These are phyloP conservation scores for Harringtonia lauricola DNA, from an alignment of 2,329 filamentous ascomycete genomes.

Conservation along the genomic window DNA sequence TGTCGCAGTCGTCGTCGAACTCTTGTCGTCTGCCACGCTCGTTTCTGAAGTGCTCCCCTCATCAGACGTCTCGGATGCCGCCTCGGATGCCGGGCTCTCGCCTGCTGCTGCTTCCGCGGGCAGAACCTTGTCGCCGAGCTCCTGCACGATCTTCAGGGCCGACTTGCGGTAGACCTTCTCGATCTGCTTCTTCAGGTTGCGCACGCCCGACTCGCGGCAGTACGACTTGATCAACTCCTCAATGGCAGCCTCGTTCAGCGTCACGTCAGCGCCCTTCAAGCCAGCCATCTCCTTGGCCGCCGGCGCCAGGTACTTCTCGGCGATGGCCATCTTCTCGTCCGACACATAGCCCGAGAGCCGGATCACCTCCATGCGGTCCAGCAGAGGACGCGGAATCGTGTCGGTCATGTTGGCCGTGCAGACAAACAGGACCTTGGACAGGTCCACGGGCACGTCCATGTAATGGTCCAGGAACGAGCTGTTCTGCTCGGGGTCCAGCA, in stretches of 20 bases:
- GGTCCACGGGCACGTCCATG: constrained; percentile 93
- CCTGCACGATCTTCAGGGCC: constrained; percentile 91
- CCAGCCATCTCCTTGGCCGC: constrained; percentile 91
- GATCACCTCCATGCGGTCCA: constrained; percentile 98
- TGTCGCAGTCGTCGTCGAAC: constrained; percentile 3
- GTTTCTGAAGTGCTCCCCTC: constrained; percentile 12
- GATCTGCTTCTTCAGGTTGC: constrained; percentile 98
- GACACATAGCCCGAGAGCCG: constrained; percentile 92
- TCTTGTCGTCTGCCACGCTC: neutral
- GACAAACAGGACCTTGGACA: constrained; percentile 96
- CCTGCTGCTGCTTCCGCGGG: constrained; percentile 47
- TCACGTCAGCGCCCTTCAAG: constrained; percentile 81
- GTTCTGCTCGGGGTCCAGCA: constrained; percentile 96
- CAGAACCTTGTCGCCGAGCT: constrained; percentile 76
- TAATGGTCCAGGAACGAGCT: constrained; percentile 96
- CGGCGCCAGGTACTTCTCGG: constrained; percentile 82
- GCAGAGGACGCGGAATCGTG: constrained; percentile 84
- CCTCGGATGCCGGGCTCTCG: neutral
- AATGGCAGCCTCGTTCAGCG: constrained; percentile 75
- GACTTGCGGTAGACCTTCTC: constrained; percentile 98
- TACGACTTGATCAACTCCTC: constrained; percentile 98
- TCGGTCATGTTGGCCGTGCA: constrained; percentile 99
- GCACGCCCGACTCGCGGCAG: constrained; percentile 91
- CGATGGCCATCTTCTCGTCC: constrained; percentile 98
- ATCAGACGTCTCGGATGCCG: neutral